Percentiles rank a stretch among this genome's conserved stretches.
Evolutionary conservation across 2,329 filamentous ascomycete species (phyloP).

Genomic region (Phaeosphaeria sp.): DNA sequence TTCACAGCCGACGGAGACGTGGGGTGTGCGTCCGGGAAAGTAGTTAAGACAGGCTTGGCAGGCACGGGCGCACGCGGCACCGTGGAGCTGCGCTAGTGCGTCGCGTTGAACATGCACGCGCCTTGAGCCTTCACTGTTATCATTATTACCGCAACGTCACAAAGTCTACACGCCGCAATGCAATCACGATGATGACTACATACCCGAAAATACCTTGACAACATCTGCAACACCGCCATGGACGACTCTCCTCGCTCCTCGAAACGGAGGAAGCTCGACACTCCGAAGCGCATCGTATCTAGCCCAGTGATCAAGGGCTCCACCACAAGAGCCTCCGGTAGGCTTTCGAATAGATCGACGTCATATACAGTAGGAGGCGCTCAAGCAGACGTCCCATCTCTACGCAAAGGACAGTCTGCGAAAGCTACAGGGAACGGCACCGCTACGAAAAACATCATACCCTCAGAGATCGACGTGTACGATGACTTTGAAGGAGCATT

Average conservation of each 20-base stretch:
- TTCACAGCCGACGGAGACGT: neutral
- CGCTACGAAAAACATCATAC: conserved; percentile 8
- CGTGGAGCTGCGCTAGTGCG: conserved; percentile 18
- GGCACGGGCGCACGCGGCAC: conserved; percentile 16
- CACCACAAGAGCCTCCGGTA: conserved; percentile 26
- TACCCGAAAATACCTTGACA: neutral
- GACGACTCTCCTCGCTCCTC: conserved; percentile 43
- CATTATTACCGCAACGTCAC: neutral
- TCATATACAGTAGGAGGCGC: conserved; percentile 19
- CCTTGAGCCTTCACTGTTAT: conserved; percentile 11
- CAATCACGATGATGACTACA: conserved; percentile 2
- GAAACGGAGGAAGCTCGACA: conserved; percentile 47
- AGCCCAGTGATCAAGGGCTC: conserved; percentile 28
- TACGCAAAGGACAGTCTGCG: conserved; percentile 8
- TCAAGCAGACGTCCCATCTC: conserved; percentile 14
- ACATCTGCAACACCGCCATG: conserved; percentile 21
- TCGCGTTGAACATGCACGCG: conserved; percentile 22
- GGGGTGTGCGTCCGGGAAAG: conserved; percentile 7
- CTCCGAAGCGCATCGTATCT: conserved; percentile 27
- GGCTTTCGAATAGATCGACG: conserved; percentile 22
- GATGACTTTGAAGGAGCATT: conserved; percentile 54
- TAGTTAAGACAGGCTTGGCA: neutral
- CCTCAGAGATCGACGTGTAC: conserved; percentile 45
- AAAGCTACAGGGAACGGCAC: conserved; percentile 19
- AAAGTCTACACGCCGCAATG: neutral